Evolutionary conservation across 352 stramenopile genomes (phyloP), one percentile per base, ranked within the genome.

Genomic region (Phytophthora niederhauseri): DNA sequence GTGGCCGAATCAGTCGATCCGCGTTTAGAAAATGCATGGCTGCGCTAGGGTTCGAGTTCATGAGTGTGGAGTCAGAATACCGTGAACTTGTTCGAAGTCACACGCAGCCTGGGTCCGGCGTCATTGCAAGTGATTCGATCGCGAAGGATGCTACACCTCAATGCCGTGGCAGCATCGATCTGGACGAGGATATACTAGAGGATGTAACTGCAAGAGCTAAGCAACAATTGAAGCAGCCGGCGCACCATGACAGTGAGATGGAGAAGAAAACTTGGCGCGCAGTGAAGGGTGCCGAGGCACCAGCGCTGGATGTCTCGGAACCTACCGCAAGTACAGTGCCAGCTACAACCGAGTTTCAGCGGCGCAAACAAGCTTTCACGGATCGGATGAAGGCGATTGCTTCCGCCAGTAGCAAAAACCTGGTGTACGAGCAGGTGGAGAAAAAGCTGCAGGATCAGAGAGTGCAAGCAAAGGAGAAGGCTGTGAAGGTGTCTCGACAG

Each of bases 321-420:
- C 5, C 52, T 26, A 55, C 1, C 30, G 20, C 17, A 48, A 61
- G 48, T 15, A 17, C 24, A 48, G n/a, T 61, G 36, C 34, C 75
- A 20, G 71, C 82, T 20, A 31, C 69, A 24, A 76, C 67, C 9
- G 87, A 95, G 56, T 95, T 94, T 54, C 76, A 91, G 48, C 75
- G 81, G 26, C 74, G 87, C 17, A 94, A 93, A 45, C 74, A 91
- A 63, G 62, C 82, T 26, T 95, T 95, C 51, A 62, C 77, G 46
- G 77, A 95, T 28, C 78, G 87, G 63, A 94, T 94, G 71, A 93
- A 94, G 54, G 70, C 78, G 14, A 89, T 93, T 31, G 84, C 81
- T 2, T 81, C 78, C 1, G 60, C 75, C 4, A 94, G 84, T 52
- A 86, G 73, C 48, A 87, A 90, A 45, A 93, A 84, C 55, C 49